Conservation (phyloP, 768 basidiomycete species). For the Floccularia luteovirens region DNA sequence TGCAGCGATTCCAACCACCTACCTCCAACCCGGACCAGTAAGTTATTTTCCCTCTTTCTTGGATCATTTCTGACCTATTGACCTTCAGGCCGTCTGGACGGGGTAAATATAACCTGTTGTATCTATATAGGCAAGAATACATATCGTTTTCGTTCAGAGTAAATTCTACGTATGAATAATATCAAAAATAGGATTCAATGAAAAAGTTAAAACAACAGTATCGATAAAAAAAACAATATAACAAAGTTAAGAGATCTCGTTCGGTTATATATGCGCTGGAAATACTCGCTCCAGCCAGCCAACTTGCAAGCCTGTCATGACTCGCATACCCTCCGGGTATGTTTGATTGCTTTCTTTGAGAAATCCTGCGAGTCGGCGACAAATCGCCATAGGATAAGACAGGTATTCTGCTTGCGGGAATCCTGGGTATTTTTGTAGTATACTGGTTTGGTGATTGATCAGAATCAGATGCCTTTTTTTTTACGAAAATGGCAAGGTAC, state of each 20-base stretch:
- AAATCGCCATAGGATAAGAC: conserved; percentile 74
- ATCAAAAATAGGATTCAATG: no score
- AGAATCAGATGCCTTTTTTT: neutral
- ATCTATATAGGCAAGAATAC: neutral
- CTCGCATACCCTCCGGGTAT: conserved; percentile 69
- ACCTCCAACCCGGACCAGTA: conserved; percentile 7
- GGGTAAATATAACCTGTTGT: conserved; percentile 2
- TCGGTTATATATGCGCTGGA: no score
- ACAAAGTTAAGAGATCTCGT: no score
- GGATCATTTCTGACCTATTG: neutral
- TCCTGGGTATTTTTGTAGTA: conserved; percentile 65
- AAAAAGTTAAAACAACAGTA: no score
- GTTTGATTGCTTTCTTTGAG: conserved; percentile 72
- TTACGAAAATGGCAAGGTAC: conserved; percentile 24
- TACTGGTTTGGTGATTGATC: conserved; percentile 21
- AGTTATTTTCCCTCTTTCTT: neutral
- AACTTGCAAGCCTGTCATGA: conserved; percentile 77
- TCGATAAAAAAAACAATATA: no score
- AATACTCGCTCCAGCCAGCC: conserved; percentile 62
- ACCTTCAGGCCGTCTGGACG: conserved; percentile 6
- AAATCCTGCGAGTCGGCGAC: conserved; percentile 58
- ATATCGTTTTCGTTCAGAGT: no score
- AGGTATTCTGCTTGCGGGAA: conserved; percentile 88
- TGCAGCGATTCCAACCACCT: conserved; percentile 6
- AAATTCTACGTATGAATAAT: no score